Evolutionary conservation across 257 asterid species (phyloP), one percentile per base, ranked within the genome.

Genomic region (Lycium ferocissimum): DNA sequence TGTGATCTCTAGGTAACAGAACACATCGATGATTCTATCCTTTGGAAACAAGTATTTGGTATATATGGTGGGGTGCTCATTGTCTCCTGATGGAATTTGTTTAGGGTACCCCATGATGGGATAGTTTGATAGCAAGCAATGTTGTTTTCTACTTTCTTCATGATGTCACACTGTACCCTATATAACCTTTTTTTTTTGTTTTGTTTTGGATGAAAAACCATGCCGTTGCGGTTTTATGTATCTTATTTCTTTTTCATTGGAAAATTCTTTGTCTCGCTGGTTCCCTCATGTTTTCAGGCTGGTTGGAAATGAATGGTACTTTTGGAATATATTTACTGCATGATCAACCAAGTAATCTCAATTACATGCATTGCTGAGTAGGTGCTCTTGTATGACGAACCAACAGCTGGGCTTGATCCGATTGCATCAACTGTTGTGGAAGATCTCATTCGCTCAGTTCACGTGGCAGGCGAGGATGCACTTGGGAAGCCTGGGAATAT

Each of bases 361-460:
- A 57, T 47, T 72, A 26, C 35, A 81, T 62, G 58, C 87, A 51
- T 61, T 61, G 69, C 80, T 78, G 92, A 82, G 85, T 91, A 96
- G 99, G 99, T 97, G 83, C 97, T 97, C 80, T 89, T 97, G 81
- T 97, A 95, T 84, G 99, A 97, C 79, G 99, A 97, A 89, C 99
- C 99, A 71, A 97, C 98, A 73, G 98, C 99, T 87, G 99, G 99
- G 81, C 97, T 97, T 47, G 99, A 97, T 92, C 99, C 99, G 69
- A 97, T 97, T 89, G 99, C 99, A 2, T 97, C 98, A 17, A 97
- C 99, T 5, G 99, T 97, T 73, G 98, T 97, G 85, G 99, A 97
- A 89, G 99, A 97, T 90, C 97, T 97, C 88, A 97, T 95, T 82
- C 98, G 99, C 79, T 97, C 98, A 18, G 98, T 97, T 89, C 99